These are phyloP conservation scores for Malassezia brasiliensis DNA, from an alignment of 1,284 basidiomycete species.

Conservation along the genomic window DNA sequence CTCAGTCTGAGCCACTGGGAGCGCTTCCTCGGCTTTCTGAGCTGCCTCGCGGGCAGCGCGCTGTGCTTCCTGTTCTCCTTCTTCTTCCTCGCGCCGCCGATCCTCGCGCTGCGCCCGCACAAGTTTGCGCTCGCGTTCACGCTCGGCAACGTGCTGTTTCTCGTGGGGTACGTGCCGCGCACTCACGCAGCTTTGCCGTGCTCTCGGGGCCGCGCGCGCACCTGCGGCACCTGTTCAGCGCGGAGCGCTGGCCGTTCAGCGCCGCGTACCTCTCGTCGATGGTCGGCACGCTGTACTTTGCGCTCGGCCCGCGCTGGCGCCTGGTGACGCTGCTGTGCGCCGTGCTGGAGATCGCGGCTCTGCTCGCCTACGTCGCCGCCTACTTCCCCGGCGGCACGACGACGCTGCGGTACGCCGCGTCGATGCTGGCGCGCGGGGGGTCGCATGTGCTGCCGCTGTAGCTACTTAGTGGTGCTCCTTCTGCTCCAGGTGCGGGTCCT, in stretches of 20 bases:
- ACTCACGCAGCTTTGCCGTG: constrained; percentile 30
- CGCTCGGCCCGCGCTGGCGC: constrained; percentile 37
- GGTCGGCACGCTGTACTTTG: constrained; percentile 45
- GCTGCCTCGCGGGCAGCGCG: constrained; percentile 75
- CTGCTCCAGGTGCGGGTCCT: constrained; percentile 30
- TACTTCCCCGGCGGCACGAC: constrained; percentile 45
- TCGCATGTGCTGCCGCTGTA: constrained; percentile 38
- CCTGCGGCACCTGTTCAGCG: constrained; percentile 39
- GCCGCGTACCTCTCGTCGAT: constrained; percentile 48
- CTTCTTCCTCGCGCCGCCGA: constrained; percentile 66
- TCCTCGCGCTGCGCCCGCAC: constrained; percentile 52
- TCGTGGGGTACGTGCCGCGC: constrained; percentile 38
- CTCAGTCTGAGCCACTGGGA: constrained; percentile 46
- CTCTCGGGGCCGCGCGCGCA: constrained; percentile 43
- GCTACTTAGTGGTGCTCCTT: constrained; percentile 40
- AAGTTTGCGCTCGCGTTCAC: constrained; percentile 46
- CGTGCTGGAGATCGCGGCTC: constrained; percentile 33
- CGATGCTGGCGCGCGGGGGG: constrained; percentile 36
- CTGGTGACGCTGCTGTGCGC: constrained; percentile 37
- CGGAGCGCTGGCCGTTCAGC: constrained; percentile 56
- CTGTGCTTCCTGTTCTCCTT: constrained; percentile 95
- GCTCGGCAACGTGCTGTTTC: constrained; percentile 41
- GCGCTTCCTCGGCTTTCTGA: constrained; percentile 76
- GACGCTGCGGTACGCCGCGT: constrained; percentile 40
- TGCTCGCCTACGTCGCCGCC: constrained; percentile 39